These are phyloP conservation scores for Mucor plumbeus DNA, from an alignment of 371 early-diverging fungal species.

Conservation along the genomic window DNA sequence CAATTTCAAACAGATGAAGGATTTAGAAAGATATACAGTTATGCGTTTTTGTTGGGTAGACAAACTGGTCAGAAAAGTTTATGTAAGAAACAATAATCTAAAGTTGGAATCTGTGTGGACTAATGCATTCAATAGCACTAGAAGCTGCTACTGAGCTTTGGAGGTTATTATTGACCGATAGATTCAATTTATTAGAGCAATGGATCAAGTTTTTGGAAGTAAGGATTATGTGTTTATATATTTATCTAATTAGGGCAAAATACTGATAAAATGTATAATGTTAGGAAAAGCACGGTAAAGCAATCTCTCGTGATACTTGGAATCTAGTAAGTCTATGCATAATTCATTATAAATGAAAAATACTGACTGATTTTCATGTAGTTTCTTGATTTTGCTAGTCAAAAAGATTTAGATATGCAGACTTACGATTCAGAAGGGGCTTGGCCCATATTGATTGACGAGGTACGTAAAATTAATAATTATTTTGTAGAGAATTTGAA, in stretches of 20 bases:
- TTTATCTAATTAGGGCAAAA: background rate
- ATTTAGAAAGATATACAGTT: slow-evolving; percentile 79
- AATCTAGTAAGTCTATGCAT: slow-evolving; percentile 58
- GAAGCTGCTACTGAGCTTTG: slow-evolving; percentile 82
- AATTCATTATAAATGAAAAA: no score
- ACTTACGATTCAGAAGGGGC: slow-evolving; percentile 82
- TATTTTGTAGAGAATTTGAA: background rate
- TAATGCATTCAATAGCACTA: slow-evolving; percentile 49
- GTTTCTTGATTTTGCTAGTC: slow-evolving; percentile 80
- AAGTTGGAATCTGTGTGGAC: background rate
- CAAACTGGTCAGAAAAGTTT: slow-evolving; percentile 78
- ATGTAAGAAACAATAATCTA: slow-evolving; percentile 41
- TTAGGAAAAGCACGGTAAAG: slow-evolving; percentile 73
- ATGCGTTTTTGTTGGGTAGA: slow-evolving; percentile 75
- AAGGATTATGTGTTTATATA: background rate
- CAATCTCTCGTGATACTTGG: slow-evolving; percentile 90
- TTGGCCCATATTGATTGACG: slow-evolving; percentile 85
- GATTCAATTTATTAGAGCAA: slow-evolving; percentile 65
- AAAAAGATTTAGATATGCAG: slow-evolving; percentile 62
- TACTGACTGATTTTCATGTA: slow-evolving; percentile 21
- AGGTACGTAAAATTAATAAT: slow-evolving; percentile 39
- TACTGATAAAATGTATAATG: background rate
- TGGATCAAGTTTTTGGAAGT: slow-evolving; percentile 78
- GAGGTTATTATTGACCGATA: slow-evolving; percentile 67
- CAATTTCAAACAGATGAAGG: slow-evolving; percentile 52